Conservation (phyloP, 2,329 filamentous ascomycete genomes). For the Lomentospora prolificans region DNA sequence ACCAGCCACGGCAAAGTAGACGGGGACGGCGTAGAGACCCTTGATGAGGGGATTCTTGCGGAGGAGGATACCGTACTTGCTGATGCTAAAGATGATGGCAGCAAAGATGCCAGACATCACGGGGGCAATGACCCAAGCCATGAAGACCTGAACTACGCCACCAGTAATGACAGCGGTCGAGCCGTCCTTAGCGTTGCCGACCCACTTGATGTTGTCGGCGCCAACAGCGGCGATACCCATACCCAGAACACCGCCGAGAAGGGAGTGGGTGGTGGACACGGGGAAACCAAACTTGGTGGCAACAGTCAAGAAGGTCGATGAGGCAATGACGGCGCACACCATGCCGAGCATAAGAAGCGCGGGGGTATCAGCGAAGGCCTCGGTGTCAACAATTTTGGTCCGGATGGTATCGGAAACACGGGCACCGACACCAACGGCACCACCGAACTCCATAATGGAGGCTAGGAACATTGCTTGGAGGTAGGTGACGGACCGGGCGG, state of each 20-base stretch:
- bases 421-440: constrained; percentile 49
- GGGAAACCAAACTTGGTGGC: constrained; percentile 45
- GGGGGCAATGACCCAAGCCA: constrained; percentile 52
- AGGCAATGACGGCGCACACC: constrained; percentile 44
- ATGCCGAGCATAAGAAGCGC: constrained; percentile 48
- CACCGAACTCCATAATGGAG: constrained; percentile 52
- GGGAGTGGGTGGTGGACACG: constrained; percentile 52
- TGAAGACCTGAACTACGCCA: constrained; percentile 50
- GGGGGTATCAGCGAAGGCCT: constrained; percentile 35
- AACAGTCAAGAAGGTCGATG: constrained; percentile 46
- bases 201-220: constrained; percentile 41
- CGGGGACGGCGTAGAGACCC: constrained; percentile 41
- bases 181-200: constrained; percentile 27
- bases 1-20: constrained; percentile 48
- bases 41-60: constrained; percentile 41
- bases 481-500: constrained; percentile 55
- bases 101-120: constrained; percentile 43
- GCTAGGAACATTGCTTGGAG: constrained; percentile 49
- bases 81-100: constrained; percentile 43
- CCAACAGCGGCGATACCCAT: constrained; percentile 49
- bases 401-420: constrained; percentile 53
- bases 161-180: constrained; percentile 26
- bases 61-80: constrained; percentile 46
- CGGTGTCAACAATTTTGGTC: constrained; percentile 45
- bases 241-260: constrained; percentile 49